A percentile compares a stretch with the other conserved stretches of the same genome.
Evolutionary conservation across 2,329 filamentous ascomycete genomes (phyloP).

Genomic region (Dactylellina sp.): DNA sequence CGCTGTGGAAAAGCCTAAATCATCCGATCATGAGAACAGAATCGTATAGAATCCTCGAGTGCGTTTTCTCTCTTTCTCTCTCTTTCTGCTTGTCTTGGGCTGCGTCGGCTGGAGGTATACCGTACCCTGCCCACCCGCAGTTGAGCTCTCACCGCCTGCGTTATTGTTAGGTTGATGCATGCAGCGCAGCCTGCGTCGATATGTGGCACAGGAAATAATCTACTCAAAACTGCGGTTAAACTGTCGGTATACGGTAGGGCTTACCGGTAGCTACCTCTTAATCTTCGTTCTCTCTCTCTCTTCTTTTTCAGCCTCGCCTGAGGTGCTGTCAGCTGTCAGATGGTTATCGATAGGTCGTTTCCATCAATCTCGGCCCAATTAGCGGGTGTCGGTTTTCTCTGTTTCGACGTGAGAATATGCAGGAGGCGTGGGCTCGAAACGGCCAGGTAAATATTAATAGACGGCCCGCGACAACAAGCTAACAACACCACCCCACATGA

Average conservation of each 20-base stretch:
- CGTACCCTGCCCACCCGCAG: not conserved
- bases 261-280: constrained; percentile 16
- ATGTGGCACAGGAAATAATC: constrained; percentile 15
- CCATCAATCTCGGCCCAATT: constrained; percentile 12
- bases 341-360: constrained; percentile 42
- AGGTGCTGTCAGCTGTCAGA: constrained; percentile 39
- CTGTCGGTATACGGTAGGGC: constrained; percentile 3
- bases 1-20: too few relatives aligned
- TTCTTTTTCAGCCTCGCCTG: constrained; percentile 24
- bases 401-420: constrained; percentile 53
- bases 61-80: not conserved
- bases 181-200: not conserved
- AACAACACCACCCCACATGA: not conserved
- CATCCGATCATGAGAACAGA: too few relatives aligned
- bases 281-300: too few relatives aligned
- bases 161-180: constrained; percentile 3
- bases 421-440: constrained; percentile 39
- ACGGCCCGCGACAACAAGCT: constrained; percentile 12
- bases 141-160: not conserved
- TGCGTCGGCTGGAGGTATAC: not conserved
- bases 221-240: constrained; percentile 46
- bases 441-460: constrained; percentile 47
- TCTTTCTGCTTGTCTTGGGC: not conserved
- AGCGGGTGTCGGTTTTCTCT: constrained; percentile 2
- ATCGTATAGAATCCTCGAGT: not conserved